phyloP scores from a whole-genome alignment of 331 rosid genomes.

The Malus hybrid region DNA sequence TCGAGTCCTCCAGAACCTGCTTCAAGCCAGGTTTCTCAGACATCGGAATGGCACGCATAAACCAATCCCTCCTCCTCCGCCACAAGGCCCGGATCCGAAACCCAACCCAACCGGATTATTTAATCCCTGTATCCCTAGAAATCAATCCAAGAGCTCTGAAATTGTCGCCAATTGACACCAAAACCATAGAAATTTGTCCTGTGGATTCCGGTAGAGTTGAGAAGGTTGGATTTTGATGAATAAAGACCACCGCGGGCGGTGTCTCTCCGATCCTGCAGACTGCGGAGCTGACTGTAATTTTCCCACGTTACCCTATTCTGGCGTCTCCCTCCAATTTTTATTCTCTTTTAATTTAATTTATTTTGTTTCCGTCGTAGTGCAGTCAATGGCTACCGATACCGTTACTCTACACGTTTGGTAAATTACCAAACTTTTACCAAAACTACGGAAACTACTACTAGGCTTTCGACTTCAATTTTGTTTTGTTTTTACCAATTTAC shows the following conservation, averaged over 20 bases:
- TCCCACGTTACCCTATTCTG: not conserved
- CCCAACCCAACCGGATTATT: not conserved
- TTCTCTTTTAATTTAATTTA: no score
- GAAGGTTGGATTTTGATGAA: not conserved
- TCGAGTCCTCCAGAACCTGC: constrained; percentile 10
- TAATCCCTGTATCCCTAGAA: not conserved
- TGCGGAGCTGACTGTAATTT: not conserved
- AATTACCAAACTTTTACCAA: not conserved
- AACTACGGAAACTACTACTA: not conserved
- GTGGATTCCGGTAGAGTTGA: not conserved
- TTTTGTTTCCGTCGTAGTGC: not conserved
- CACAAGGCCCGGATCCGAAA: constrained; percentile 36
- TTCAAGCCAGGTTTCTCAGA: constrained; percentile 47
- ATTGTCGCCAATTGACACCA: not conserved
- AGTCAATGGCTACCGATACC: not conserved
- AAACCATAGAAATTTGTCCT: constrained; percentile 9
- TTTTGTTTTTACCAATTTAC: not conserved
- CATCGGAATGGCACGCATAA: constrained; percentile 41
- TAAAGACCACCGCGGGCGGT: not conserved
- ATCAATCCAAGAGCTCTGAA: not conserved
- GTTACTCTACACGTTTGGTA: not conserved
- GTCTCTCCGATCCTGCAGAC: not conserved
- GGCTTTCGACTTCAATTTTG: not conserved
- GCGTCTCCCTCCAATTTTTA: not conserved
- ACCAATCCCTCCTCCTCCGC: constrained; percentile 21